Evolutionary conservation across 441 rosid genomes (phyloP).

Genomic region (Theobroma grandiflorum): DNA sequence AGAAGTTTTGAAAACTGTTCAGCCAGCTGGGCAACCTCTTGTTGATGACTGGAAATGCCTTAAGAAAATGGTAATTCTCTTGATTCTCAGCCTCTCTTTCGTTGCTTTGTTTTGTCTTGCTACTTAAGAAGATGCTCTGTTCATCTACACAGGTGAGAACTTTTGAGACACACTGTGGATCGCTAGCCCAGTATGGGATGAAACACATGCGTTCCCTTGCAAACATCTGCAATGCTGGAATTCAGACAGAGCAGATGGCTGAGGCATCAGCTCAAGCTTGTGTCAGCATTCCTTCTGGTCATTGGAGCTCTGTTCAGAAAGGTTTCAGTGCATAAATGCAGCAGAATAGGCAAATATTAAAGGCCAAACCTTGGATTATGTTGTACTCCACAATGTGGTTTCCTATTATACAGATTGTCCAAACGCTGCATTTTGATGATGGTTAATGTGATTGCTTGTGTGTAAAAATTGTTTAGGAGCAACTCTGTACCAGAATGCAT

Average conservation of each 20-base stretch:
- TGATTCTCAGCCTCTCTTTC: not conserved
- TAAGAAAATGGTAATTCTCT: slow-evolving; percentile 60
- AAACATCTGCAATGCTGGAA: slow-evolving; percentile 87
- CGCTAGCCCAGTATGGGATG: slow-evolving; percentile 89
- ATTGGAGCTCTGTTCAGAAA: slow-evolving; percentile 82
- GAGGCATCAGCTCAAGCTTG: slow-evolving; percentile 93
- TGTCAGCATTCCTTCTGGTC: slow-evolving; percentile 57
- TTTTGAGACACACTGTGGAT: slow-evolving; percentile 84
- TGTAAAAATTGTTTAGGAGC: slow-evolving; percentile 31
- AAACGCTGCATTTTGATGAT: slow-evolving; percentile 2
- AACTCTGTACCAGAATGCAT: slow-evolving; percentile 9
- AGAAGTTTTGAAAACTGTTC: slow-evolving; percentile 56
- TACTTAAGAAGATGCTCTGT: not conserved
- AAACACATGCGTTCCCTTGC: slow-evolving; percentile 96
- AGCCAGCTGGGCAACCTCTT: slow-evolving; percentile 79
- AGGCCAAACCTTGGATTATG: slow-evolving; percentile 4
- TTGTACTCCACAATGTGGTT: not conserved
- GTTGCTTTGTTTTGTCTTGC: not conserved
- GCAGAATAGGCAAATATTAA: slow-evolving; percentile 17
- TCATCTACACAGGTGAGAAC: slow-evolving; percentile 67
- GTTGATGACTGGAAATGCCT: slow-evolving; percentile 97
- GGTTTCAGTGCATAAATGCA: slow-evolving; percentile 72
- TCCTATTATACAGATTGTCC: not conserved
- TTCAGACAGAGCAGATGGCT: slow-evolving; percentile 61
- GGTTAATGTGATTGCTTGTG: slow-evolving; percentile 18